phyloP scores from a whole-genome alignment of 768 basidiomycete genomes.

The Cystobasidiopsis lactophilus region DNA sequence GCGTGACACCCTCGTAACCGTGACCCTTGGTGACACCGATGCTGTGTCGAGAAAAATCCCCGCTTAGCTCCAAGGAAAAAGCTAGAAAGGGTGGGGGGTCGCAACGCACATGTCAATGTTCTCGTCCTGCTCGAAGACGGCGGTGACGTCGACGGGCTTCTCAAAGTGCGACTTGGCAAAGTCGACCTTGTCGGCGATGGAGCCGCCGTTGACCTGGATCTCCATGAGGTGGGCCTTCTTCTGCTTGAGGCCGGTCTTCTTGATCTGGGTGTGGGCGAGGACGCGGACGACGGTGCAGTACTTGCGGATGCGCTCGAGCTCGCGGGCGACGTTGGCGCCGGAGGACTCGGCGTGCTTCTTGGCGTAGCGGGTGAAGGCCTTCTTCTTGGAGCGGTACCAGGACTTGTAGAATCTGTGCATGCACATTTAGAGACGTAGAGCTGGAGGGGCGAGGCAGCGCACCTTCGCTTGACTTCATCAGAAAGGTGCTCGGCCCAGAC shows the following conservation, averaged over 20 bases:
- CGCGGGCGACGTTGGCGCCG: conserved; percentile 75
- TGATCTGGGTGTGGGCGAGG: conserved; percentile 94
- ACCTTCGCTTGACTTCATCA: conserved; percentile 84
- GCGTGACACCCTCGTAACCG: conserved; percentile 97
- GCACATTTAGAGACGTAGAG: conserved; percentile 49
- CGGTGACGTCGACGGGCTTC: conserved; percentile 68
- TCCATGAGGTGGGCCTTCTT: conserved; percentile 99
- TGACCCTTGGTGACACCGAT: conserved; percentile 99
- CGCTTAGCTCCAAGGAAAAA: conserved; percentile 33
- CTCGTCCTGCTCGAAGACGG: conserved; percentile 91
- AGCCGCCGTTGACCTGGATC: conserved; percentile 96
- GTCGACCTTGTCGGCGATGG: conserved; percentile 84
- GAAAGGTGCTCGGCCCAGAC: conserved; percentile 92
- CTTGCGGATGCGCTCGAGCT: conserved; percentile 98
- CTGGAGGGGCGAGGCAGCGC: no score
- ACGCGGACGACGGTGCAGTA: conserved; percentile 99
- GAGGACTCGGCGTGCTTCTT: conserved; percentile 94
- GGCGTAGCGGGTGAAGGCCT: conserved; percentile 99
- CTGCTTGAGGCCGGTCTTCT: conserved; percentile 90
- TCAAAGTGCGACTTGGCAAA: conserved; percentile 85
- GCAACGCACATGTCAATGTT: conserved; percentile 22
- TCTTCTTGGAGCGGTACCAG: conserved; percentile 99
- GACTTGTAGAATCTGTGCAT: conserved; percentile 36
- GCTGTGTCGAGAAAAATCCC: no score
- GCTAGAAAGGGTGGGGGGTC: neutral